Percentiles rank a stretch among this genome's conserved stretches.
Conservation (phyloP, 2,329 filamentous ascomycete genomes). For the Fusarium continuum region DNA sequence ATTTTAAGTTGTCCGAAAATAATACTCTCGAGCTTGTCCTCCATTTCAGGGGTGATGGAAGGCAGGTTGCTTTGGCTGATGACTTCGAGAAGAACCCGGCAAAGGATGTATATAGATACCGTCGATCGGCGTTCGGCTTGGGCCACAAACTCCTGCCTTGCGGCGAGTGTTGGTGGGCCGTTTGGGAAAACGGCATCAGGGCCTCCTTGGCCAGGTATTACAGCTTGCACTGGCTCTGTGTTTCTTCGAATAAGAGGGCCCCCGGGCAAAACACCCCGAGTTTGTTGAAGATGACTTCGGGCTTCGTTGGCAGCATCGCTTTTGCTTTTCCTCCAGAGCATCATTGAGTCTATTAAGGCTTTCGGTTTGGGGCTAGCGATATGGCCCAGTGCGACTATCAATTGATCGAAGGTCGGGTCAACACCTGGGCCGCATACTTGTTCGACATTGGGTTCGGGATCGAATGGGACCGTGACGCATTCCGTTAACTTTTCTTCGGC, state of each 20-base stretch:
- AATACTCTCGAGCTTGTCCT: slow-evolving; percentile 91
- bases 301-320: slow-evolving; percentile 85
- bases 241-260: slow-evolving; percentile 73
- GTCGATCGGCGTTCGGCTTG: slow-evolving; percentile 90
- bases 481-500: slow-evolving; percentile 96
- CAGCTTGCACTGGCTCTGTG: slow-evolving; percentile 72
- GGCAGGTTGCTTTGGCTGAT: slow-evolving; percentile 87
- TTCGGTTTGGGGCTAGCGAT: slow-evolving; percentile 95
- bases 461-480: slow-evolving; percentile 81
- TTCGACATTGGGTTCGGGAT: slow-evolving; percentile 86
- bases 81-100: slow-evolving; percentile 91
- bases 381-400: slow-evolving; percentile 91
- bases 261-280: slow-evolving; percentile 53
- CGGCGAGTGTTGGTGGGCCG: slow-evolving; percentile 53
- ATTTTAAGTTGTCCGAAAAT: slow-evolving; percentile 96
- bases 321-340: slow-evolving; percentile 97
- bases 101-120: slow-evolving; percentile 95
- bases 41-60: slow-evolving; percentile 88
- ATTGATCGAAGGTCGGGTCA: slow-evolving; percentile 90
- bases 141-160: slow-evolving; percentile 75
- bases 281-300: slow-evolving; percentile 65
- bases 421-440: slow-evolving; percentile 89
- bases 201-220: slow-evolving; percentile 34
- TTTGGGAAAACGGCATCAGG: slow-evolving; percentile 47
- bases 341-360: slow-evolving; percentile 94